Evolutionary conservation across 345 rosid genomes (phyloP).

Genomic region (Pistacia atlantica): DNA sequence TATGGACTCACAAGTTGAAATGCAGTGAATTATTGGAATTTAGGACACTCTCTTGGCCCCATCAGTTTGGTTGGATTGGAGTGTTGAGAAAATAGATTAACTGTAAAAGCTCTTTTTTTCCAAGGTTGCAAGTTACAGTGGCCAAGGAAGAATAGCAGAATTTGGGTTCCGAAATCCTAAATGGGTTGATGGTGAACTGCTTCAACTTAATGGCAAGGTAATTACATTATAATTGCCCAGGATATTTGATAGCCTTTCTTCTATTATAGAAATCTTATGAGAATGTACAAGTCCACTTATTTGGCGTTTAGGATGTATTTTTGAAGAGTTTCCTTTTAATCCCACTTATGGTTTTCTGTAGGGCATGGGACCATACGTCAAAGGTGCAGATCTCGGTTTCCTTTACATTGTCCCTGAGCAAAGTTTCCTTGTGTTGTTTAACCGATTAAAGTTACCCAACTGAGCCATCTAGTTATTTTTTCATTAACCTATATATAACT

Average conservation of each 20-base stretch:
- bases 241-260: conserved; percentile 10
- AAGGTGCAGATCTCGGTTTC: conserved; percentile 93
- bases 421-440: conserved; percentile 91
- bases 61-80: not conserved
- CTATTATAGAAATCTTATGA: not conserved
- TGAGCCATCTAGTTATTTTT: conserved; percentile 25
- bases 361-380: conserved; percentile 83
- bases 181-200: conserved; percentile 95
- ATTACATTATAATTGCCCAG: not conserved
- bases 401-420: conserved; percentile 79
- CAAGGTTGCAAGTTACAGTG: conserved; percentile 83
- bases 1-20: not conserved
- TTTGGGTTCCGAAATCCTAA: conserved; percentile 72
- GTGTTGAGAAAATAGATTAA: not conserved
- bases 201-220: conserved; percentile 90
- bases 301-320: conserved; percentile 1
- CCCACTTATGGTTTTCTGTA: conserved; percentile 23
- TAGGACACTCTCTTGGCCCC: not conserved
- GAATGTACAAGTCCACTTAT: not conserved
- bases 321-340: not conserved
- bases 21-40: not conserved
- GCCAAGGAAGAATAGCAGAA: conserved; percentile 93
- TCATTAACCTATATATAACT: not conserved
- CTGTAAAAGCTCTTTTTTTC: conserved; percentile 17
- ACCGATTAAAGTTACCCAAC: conserved; percentile 76